A percentile compares a stretch with the other conserved stretches of the same genome.
Evolutionary conservation across 208 protist species (phyloP).

Genomic region (Acanthamoeba castellanii): DNA sequence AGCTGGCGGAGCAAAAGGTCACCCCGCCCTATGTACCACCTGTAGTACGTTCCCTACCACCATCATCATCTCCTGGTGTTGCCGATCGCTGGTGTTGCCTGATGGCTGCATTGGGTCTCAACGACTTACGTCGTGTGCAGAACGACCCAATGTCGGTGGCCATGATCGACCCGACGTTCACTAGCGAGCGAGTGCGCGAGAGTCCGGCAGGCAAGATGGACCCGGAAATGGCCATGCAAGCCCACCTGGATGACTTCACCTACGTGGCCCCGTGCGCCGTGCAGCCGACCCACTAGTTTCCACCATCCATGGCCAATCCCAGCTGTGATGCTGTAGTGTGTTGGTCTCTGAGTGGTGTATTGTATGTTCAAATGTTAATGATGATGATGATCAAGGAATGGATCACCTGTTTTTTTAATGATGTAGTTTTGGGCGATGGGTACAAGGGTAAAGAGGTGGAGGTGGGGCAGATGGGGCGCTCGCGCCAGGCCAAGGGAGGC

Average conservation of each 20-base stretch:
- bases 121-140: neutral
- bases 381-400: too few species aligned
- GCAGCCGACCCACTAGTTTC: neutral
- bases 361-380: too few species aligned
- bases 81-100: neutral
- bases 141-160: neutral
- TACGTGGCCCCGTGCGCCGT: neutral
- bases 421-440: too few species aligned
- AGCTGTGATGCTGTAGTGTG: too few species aligned
- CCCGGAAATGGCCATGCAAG: neutral
- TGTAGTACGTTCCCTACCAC: neutral
- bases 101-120: neutral
- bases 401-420: too few species aligned
- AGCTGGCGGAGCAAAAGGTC: conserved; percentile 43
- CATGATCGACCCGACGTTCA: neutral
- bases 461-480: too few species aligned
- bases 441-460: too few species aligned
- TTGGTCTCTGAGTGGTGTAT: too few species aligned
- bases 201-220: neutral
- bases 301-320: too few species aligned
- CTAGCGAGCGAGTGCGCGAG: neutral
- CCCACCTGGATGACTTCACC: neutral
- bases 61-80: neutral
- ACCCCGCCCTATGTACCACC: neutral
- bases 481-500: too few species aligned